Evolutionary conservation across 116 monocot species (phyloP), one percentile per base, ranked within the genome.

Genomic region (Zostera marina): DNA sequence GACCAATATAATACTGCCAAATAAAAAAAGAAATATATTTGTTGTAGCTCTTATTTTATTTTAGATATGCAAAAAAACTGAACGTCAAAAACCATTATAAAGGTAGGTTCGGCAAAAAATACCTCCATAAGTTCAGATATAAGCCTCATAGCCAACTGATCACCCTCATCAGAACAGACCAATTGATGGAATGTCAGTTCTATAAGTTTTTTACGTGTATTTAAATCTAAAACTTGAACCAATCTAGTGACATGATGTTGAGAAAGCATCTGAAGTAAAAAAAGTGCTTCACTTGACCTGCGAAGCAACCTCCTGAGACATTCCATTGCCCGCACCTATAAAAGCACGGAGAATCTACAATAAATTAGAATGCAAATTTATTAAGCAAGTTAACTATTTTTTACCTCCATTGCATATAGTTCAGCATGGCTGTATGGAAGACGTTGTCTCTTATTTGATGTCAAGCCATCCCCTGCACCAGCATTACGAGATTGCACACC

Each of bases 321-420:
- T 58, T 98, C 96, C 85, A 89, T 90, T 63, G 90, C 84, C 65
- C 89, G 76, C 32, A 96, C 94, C 94, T 94, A 74, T 47, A 47
- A 47, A 62, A 59, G 19, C 16, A 41, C 43, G 7, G 14, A 56
- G 8, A 25, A 25, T 17, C 32, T 43, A 44, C 8, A 23, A 9
- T 68, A 21, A 61, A 49, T 12, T 19, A 57, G 3, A 41, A 57
- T 21, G 20, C 20, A 8, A 57, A 57, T n/a, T 13, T 54, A 39
- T 16, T 14, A 57, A 16, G 38, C 6, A 13, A 6, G 10, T 2
- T 1, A 14, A 16, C 11, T 26, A 11, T 22, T 10, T 9, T 3
- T 38, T 67, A 96, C 96, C 96, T 98, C 90, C 90, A 98, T 89
- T 24, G 96, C 96, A 75, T 80, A 85, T 53, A 98, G 76, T 56